Percentiles rank a stretch among this genome's conserved stretches.
These are phyloP conservation scores for Patellifolia procumbens DNA, from an alignment of 179 eudicot species.

Conservation along the genomic window DNA sequence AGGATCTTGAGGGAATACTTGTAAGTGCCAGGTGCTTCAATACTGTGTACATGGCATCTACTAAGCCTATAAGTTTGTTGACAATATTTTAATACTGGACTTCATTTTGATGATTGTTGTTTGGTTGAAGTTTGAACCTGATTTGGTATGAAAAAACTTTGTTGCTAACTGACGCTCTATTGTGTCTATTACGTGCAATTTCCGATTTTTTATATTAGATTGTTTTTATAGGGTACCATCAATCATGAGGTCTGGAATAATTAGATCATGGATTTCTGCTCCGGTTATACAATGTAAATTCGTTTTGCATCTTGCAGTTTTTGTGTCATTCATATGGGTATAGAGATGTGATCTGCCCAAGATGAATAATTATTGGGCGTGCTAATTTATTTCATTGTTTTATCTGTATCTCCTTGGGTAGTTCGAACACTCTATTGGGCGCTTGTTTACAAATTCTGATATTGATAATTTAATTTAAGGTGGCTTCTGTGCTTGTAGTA, in stretches of 20 bases:
- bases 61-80: no score
- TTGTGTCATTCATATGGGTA: neutral
- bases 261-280: neutral
- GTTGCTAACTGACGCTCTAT: neutral
- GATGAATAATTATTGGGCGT: neutral
- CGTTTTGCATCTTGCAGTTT: neutral
- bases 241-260: neutral
- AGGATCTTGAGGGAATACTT: slow-evolving; percentile 93
- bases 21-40: slow-evolving; percentile 44
- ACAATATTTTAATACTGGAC: neutral
- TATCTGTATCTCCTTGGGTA: neutral
- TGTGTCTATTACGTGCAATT: neutral
- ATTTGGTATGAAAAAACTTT: neutral
- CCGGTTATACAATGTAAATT: no score
- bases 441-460: neutral
- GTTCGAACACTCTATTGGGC: neutral
- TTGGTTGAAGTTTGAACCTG: neutral
- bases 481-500: neutral
- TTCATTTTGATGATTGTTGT: neutral
- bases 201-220: neutral
- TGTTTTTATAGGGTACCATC: neutral
- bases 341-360: neutral
- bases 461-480: neutral
- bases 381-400: neutral
- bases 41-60: neutral